These are phyloP conservation scores for Scleroderma bovista DNA, from an alignment of 768 basidiomycete genomes.

Conservation along the genomic window DNA sequence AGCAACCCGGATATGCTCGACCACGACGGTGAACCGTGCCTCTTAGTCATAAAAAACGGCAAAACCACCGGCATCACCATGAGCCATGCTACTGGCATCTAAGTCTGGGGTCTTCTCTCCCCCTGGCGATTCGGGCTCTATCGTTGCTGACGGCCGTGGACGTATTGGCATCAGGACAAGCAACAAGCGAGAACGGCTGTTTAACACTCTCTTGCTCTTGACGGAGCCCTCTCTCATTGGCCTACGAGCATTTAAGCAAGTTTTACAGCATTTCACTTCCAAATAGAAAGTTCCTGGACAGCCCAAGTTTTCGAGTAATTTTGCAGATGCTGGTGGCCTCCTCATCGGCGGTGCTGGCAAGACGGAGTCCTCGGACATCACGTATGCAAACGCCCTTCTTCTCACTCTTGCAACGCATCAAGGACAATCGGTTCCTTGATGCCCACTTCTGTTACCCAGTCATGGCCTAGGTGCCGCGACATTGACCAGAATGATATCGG, in stretches of 20 bases:
- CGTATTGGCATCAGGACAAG: no score
- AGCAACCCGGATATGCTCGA: conserved; percentile 23
- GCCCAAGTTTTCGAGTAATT: no score
- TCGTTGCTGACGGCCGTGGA: conserved; percentile 29
- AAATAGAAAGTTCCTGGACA: no score
- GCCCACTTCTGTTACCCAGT: conserved; percentile 8
- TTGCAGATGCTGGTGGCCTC: no score
- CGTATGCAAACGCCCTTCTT: conserved; percentile 37
- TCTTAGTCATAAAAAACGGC: conserved; percentile 33
- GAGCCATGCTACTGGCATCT: conserved; percentile 29
- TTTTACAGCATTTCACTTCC: no score
- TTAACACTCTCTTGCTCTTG: no score
- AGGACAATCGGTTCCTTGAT: conserved; percentile 18
- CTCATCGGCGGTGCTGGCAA: conserved; percentile 31
- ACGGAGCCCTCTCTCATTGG: no score
- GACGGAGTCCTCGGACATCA: conserved; percentile 23
- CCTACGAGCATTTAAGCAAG: no score
- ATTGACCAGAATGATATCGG: background rate
- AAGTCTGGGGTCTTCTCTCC: conserved; percentile 28
- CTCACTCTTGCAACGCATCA: conserved; percentile 30
- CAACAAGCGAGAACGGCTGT: no score
- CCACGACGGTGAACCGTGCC: conserved; percentile 23
- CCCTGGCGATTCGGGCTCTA: conserved; percentile 34
- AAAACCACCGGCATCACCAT: conserved; percentile 31
- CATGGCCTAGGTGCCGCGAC: conserved; percentile 1